These are phyloP conservation scores for Verbena officinalis DNA, from an alignment of 257 asterid species.

Conservation along the genomic window DNA sequence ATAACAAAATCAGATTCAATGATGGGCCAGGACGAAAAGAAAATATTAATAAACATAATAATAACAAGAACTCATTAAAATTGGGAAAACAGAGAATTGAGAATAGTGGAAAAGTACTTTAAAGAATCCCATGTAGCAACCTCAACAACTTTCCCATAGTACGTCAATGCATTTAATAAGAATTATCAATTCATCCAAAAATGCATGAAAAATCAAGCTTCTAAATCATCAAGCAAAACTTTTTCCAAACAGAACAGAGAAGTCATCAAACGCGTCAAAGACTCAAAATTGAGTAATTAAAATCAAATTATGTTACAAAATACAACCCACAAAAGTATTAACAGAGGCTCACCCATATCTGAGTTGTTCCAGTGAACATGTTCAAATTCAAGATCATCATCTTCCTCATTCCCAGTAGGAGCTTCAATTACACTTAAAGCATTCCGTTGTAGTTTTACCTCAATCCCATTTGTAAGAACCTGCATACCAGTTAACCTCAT, in stretches of 20 bases:
- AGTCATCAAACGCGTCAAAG: background rate
- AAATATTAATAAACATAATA: slow-evolving; percentile 25
- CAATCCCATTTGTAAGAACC: slow-evolving; percentile 95
- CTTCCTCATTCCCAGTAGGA: slow-evolving; percentile 93
- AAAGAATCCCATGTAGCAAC: slow-evolving; percentile 60
- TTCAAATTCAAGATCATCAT: slow-evolving; percentile 72
- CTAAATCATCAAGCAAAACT: too few species aligned
- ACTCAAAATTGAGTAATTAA: too few species aligned
- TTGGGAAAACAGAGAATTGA: slow-evolving; percentile 15
- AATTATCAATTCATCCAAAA: background rate
- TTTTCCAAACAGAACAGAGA: too few species aligned
- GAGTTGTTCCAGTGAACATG: slow-evolving; percentile 71
- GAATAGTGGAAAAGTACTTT: slow-evolving; percentile 13
- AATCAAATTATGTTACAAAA: background rate
- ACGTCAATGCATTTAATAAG: background rate
- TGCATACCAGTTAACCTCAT: slow-evolving; percentile 26
- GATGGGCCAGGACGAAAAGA: slow-evolving; percentile 41
- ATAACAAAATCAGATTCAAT: slow-evolving; percentile 31
- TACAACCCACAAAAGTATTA: background rate
- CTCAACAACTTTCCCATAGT: slow-evolving; percentile 20
- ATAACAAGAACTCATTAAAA: slow-evolving; percentile 20
- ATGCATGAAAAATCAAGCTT: too few species aligned
- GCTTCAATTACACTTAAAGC: slow-evolving; percentile 89
- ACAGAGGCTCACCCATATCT: slow-evolving; percentile 48
- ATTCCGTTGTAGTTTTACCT: slow-evolving; percentile 90